These are phyloP conservation scores for Kernera saxatilis DNA, from an alignment of 345 rosid genomes.

Conservation along the genomic window DNA sequence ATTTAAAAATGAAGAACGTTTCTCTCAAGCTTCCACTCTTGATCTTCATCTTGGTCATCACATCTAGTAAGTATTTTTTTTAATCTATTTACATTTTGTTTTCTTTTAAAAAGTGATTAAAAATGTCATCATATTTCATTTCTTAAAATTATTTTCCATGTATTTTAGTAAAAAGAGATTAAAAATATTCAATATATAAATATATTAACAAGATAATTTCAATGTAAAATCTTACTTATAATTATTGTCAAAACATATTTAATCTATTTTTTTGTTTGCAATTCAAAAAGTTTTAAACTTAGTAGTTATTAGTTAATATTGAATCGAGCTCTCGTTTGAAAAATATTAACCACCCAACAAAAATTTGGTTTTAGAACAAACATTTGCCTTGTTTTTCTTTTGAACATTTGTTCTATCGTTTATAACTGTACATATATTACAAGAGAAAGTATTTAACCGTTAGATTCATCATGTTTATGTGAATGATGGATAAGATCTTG, in stretches of 20 bases:
- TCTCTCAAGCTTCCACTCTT: not conserved
- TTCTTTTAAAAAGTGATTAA: no score
- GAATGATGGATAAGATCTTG: constrained; percentile 8
- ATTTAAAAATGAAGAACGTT: not conserved
- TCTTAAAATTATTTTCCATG: not conserved
- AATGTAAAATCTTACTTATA: no score
- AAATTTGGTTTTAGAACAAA: not conserved
- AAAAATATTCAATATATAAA: no score
- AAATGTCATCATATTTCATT: not conserved
- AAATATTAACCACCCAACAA: not conserved
- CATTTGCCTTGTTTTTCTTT: not conserved
- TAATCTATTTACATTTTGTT: no score
- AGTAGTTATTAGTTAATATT: no score
- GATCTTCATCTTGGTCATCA: constrained; percentile 13
- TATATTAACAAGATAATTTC: no score
- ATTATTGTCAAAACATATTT: no score
- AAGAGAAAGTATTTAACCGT: not conserved
- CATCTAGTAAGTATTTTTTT: constrained; percentile 8
- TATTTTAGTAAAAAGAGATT: not conserved
- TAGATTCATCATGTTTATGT: not conserved
- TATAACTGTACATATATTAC: not conserved
- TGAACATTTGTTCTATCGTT: no score
- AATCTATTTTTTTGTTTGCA: no score
- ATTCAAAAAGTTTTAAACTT: no score
- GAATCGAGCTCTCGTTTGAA: no score